Percentiles rank a stretch among this genome's conserved stretches.
These are phyloP conservation scores for Chaetomidium leptoderma DNA, from an alignment of 495 filamentous ascomycete species.

Conservation along the genomic window DNA sequence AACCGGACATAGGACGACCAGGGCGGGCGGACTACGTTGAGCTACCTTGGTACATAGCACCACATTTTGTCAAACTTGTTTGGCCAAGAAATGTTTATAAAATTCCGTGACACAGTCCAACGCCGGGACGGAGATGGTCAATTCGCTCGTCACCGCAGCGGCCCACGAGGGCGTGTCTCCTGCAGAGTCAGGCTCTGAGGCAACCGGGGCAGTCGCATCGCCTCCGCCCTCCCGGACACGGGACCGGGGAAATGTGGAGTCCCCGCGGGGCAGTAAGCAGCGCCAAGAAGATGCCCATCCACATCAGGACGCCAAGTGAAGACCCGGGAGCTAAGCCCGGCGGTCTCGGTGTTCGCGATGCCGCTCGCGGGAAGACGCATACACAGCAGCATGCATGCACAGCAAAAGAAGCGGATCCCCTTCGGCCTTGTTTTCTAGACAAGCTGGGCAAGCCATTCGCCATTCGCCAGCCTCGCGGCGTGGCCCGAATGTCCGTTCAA, in stretches of 20 bases:
- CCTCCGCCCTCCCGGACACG: constrained; percentile 1
- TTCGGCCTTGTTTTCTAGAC: neutral
- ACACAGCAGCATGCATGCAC: no score
- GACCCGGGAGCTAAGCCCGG: neutral
- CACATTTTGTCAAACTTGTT: neutral
- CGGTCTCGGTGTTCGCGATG: constrained; percentile 1
- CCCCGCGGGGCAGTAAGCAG: constrained; percentile 1
- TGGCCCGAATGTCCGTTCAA: neutral
- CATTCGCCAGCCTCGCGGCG: neutral
- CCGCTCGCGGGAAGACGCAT: neutral
- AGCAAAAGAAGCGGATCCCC: neutral
- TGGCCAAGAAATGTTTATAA: neutral
- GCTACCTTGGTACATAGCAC: neutral
- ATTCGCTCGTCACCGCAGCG: neutral
- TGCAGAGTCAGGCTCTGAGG: constrained; percentile 2
- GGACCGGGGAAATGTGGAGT: constrained; percentile 6
- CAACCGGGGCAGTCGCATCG: neutral
- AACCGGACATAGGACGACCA: neutral
- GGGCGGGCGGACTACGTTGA: no score
- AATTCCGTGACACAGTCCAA: neutral
- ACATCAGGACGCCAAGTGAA: constrained; percentile 5
- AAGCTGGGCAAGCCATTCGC: no score
- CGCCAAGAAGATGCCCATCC: neutral
- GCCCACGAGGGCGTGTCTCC: neutral
- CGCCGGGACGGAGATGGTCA: neutral